Evolutionary conservation across 129 eudicot species (phyloP), one percentile per base, ranked within the genome.

Genomic region (Flaveria brownii): DNA sequence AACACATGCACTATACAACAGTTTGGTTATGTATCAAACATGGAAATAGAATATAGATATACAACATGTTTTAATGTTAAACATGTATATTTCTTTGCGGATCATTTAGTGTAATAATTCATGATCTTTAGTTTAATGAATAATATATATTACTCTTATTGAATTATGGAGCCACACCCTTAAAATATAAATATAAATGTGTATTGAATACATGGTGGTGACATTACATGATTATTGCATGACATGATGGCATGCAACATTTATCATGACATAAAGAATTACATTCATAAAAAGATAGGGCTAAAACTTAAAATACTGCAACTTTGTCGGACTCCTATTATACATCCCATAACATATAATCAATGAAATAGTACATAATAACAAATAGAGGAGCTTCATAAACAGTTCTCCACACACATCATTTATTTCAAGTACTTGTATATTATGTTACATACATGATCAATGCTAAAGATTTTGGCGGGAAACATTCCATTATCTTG

Each of bases 321-420:
- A 46, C 63, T 25, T 77, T 78, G 82, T 71, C 77, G 77, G 77
- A 71, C 77, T 71, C 54, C 25, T 67, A 56, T 45, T 10, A 80
- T 80, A 74, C 84, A 68, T 80, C 84, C 84, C 80, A 74, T 74
- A 67, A 74, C 80, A 74, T 67, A 80, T 80, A 74, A 74, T 80
- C 56, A 80, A 80, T 80, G 84, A 55, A 80, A 57, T 80, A 67
- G 80, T 74, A 80, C 84, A 80, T 67, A 9, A 18, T 74, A 11
- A 80, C 84, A 74, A 74, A 74, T 67, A 75, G 33, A 30, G 75
- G 65, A 30, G 22, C 72, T 74, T 68, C 54, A 80, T 76, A 74
- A 74, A 80, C 47, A 42, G 25, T 68, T 77, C 76, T 42, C 43
- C 83, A 80, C 83, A 72, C 68, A 54, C 68, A 45, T 74, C 84